A percentile compares a stretch with the other conserved stretches of the same genome.
These are phyloP conservation scores for Yamadazyma triangularis DNA, from an alignment of 1,139 yeast species.

Conservation along the genomic window DNA sequence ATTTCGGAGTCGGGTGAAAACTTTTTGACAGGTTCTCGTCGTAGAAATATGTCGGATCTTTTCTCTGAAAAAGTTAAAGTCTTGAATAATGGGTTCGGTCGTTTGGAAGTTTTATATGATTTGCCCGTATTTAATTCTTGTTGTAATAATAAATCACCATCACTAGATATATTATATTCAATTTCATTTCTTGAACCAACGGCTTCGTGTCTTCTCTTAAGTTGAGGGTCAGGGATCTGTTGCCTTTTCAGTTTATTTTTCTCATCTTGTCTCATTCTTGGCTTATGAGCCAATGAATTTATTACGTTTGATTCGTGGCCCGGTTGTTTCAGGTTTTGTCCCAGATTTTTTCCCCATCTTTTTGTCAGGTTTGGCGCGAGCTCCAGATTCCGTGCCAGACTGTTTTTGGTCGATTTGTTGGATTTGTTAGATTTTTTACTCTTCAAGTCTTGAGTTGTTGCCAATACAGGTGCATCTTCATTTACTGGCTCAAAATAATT, in stretches of 20 bases:
- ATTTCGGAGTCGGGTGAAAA: not conserved
- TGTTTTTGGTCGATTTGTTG: too few species aligned
- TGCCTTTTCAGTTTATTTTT: not conserved
- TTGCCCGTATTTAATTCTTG: not conserved
- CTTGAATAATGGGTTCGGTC: not conserved
- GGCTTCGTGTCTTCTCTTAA: too few species aligned
- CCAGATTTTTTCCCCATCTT: not conserved
- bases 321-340: too few species aligned
- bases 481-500: constrained; percentile 4
- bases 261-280: not conserved
- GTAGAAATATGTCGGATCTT: not conserved
- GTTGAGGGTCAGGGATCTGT: not conserved
- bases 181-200: not conserved
- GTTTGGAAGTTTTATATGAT: not conserved
- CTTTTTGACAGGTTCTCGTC: not conserved
- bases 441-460: too few species aligned
- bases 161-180: not conserved
- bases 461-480: too few species aligned
- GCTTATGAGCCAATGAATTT: too few species aligned
- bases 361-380: not conserved
- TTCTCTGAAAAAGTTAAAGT: not conserved
- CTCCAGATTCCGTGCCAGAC: not conserved
- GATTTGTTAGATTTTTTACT: too few species aligned
- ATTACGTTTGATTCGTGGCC: too few species aligned
- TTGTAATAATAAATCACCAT: not conserved